These are phyloP conservation scores for Astrothelium subdiscretum DNA, from an alignment of 495 filamentous ascomycete genomes.

Conservation along the genomic window DNA sequence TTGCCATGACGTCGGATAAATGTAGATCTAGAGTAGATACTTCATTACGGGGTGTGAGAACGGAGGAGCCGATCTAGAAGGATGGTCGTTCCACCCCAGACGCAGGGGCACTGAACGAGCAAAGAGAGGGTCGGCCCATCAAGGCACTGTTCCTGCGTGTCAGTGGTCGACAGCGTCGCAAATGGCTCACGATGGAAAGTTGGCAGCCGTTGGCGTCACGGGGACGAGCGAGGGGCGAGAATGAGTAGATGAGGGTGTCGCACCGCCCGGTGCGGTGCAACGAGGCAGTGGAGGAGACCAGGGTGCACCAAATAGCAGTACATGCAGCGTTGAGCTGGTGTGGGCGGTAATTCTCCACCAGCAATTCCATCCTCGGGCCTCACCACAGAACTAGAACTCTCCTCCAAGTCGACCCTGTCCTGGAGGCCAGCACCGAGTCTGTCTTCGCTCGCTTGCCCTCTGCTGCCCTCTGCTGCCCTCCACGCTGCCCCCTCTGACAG, in stretches of 20 bases:
- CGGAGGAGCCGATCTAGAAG: neutral
- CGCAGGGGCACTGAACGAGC: neutral
- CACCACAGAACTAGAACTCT: neutral
- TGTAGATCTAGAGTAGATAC: neutral
- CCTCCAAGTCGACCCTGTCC: neutral
- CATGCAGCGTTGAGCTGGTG: neutral
- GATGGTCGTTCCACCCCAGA: neutral
- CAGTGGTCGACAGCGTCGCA: neutral
- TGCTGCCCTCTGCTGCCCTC: neutral
- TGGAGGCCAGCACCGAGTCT: neutral
- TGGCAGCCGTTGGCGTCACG: neutral
- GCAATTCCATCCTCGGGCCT: neutral
- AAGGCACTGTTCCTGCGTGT: neutral
- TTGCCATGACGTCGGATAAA: neutral
- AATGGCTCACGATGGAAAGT: neutral
- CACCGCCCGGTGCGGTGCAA: neutral
- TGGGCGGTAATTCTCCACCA: neutral
- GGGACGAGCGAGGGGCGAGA: neutral
- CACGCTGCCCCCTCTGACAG: neutral
- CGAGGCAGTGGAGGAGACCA: neutral
- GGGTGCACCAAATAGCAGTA: no score
- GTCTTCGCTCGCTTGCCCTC: neutral
- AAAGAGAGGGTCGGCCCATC: neutral
- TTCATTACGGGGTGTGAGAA: neutral
- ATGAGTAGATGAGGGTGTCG: neutral